These are phyloP conservation scores for Colletotrichum tabaci DNA, from an alignment of 2,329 filamentous ascomycete genomes.

Conservation along the genomic window DNA sequence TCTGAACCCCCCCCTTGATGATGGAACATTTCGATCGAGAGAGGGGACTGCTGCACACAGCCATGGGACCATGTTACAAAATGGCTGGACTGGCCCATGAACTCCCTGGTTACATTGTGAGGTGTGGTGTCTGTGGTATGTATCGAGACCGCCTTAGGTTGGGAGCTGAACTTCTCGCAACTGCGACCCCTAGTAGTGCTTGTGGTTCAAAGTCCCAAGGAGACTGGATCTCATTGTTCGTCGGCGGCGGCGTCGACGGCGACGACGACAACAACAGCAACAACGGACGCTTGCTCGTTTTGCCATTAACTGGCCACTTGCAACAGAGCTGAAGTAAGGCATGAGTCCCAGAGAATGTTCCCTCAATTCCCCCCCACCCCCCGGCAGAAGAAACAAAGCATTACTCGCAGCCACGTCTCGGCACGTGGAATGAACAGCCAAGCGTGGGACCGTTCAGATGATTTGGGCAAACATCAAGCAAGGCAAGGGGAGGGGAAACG, in stretches of 20 bases:
- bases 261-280: too few species aligned
- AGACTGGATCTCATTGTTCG: neutral
- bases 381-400: conserved; percentile 4
- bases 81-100: conserved; percentile 13
- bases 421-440: conserved; percentile 36
- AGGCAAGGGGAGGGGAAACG: neutral
- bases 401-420: conserved; percentile 25
- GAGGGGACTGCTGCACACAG: conserved; percentile 13
- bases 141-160: conserved; percentile 1
- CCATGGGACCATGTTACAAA: neutral
- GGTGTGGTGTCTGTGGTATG: neutral
- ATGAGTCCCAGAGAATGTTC: neutral
- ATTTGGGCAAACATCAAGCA: conserved; percentile 2
- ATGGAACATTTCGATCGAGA: conserved; percentile 30
- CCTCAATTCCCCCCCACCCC: neutral
- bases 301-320: neutral
- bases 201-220: neutral
- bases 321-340: neutral
- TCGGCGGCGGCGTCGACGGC: fast-evolving
- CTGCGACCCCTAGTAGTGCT: neutral
- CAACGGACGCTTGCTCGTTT: neutral
- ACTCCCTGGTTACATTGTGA: neutral
- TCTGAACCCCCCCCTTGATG: conserved; percentile 20
- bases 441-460: conserved; percentile 18
- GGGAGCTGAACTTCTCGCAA: neutral